These are phyloP conservation scores for Parascedosporium putredinis DNA, from an alignment of 2,329 filamentous ascomycete species.

Conservation along the genomic window DNA sequence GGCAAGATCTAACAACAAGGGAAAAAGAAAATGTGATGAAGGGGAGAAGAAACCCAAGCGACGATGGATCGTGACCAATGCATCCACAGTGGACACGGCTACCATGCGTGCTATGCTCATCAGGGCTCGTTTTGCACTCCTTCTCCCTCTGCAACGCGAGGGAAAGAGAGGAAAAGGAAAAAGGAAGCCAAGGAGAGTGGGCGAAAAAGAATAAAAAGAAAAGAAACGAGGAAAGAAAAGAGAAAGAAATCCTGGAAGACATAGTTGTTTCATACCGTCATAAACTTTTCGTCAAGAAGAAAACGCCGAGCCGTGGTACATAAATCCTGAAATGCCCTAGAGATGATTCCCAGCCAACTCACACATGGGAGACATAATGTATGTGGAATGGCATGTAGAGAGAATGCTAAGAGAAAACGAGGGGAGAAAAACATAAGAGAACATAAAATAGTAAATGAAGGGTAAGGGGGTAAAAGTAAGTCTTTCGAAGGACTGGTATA, in stretches of 20 bases:
- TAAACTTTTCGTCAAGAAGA: slow-evolving; percentile 1
- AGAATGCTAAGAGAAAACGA: too few species aligned
- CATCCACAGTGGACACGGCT: too few species aligned
- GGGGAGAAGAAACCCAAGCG: slow-evolving; percentile 8
- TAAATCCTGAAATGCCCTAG: neutral
- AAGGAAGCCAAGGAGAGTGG: slow-evolving; percentile 7
- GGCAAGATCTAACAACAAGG: slow-evolving; percentile 9
- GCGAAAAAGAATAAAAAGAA: slow-evolving; percentile 10
- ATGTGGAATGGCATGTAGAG: too few species aligned
- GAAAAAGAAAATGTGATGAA: slow-evolving; percentile 6
- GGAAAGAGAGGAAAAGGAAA: neutral
- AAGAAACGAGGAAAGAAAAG: neutral
- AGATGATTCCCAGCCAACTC: slow-evolving; percentile 2
- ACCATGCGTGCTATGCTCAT: too few species aligned
- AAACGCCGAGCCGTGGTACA: slow-evolving; percentile 4
- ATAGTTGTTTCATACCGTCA: slow-evolving; percentile 4
- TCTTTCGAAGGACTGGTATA: too few species aligned
- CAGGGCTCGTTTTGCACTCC: too few species aligned
- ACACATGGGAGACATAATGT: too few species aligned
- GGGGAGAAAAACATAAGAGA: too few species aligned
- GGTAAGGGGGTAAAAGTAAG: too few species aligned
- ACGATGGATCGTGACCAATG: too few species aligned
- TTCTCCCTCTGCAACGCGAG: too few species aligned
- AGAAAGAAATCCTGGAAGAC: too few species aligned
- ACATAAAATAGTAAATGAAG: slow-evolving; percentile 8